Evolutionary conservation across 495 filamentous ascomycete genomes (phyloP).

Genomic region (Astrothelium subdiscretum): DNA sequence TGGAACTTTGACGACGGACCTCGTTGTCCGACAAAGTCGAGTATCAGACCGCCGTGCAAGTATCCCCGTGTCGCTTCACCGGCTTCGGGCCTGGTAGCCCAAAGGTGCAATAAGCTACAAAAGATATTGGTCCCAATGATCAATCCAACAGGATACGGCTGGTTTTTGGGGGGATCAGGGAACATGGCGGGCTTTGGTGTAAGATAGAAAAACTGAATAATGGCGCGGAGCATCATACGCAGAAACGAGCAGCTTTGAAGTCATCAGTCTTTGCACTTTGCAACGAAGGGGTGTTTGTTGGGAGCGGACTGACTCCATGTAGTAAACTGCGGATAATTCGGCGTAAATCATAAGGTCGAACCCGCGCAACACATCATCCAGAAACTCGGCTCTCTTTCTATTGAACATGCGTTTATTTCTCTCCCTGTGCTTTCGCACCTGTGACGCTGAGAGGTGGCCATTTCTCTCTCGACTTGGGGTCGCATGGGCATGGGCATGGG

Average conservation of each 20-base stretch:
- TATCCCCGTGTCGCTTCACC: constrained; percentile 70
- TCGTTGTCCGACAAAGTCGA: constrained; percentile 81
- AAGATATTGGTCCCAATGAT: constrained; percentile 60
- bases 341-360: constrained; percentile 74
- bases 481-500: constrained; percentile 21
- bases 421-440: constrained; percentile 12
- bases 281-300: constrained; percentile 9
- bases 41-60: constrained; percentile 70
- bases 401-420: constrained; percentile 35
- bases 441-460: constrained; percentile 1
- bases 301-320: constrained; percentile 62
- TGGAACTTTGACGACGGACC: constrained; percentile 56
- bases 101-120: constrained; percentile 59
- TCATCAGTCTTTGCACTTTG: constrained; percentile 5
- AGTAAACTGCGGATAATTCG: constrained; percentile 72
- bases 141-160: constrained; percentile 50
- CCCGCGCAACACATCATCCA: constrained; percentile 57
- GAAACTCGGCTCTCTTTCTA: constrained; percentile 46
- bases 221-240: constrained; percentile 55
- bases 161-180: constrained; percentile 42
- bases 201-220: constrained; percentile 64
- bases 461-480: constrained; percentile 7
- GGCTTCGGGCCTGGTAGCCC: constrained; percentile 50
- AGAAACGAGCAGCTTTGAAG: constrained; percentile 63
- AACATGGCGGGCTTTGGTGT: constrained; percentile 65